A percentile compares a stretch with the other conserved stretches of the same genome.
phyloP scores from a whole-genome alignment of 331 rosid genomes.

The Saraca asoca region DNA sequence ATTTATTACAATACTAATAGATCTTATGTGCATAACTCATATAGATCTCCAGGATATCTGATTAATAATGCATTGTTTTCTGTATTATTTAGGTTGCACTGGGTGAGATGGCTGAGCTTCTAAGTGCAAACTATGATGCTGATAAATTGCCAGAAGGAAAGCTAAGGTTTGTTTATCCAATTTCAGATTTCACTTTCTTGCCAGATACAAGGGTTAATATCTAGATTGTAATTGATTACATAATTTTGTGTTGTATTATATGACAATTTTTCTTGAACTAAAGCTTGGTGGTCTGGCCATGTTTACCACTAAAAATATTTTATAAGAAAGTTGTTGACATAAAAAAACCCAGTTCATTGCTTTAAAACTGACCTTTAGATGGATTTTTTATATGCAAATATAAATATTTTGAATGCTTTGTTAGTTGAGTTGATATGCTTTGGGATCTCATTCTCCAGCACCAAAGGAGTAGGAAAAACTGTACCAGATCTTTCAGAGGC shows the following conservation, averaged over 20 bases:
- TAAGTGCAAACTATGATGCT: conserved; percentile 65
- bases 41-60: conserved; percentile 1
- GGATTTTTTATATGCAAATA: conserved; percentile 3
- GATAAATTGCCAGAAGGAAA: conserved; percentile 81
- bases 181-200: not conserved
- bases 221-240: conserved; percentile 1
- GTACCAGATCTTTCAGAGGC: conserved; percentile 79
- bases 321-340: too few species aligned
- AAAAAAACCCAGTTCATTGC: conserved; percentile 5
- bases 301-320: not conserved
- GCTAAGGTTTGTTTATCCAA: conserved; percentile 60
- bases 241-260: not conserved
- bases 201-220: conserved; percentile 13
- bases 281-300: not conserved
- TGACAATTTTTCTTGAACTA: not conserved
- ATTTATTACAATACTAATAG: not conserved
- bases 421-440: conserved; percentile 24
- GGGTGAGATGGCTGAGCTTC: conserved; percentile 92
- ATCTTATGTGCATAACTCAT: conserved; percentile 21
- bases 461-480: conserved; percentile 86
- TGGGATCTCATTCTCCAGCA: conserved; percentile 54
- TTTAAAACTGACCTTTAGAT: not conserved
- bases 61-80: conserved; percentile 21
- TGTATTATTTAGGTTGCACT: conserved; percentile 68
- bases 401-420: not conserved